Percentiles rank a stretch among this genome's conserved stretches.
Conservation (phyloP, 345 rosid species). For the Mangifera indica region DNA sequence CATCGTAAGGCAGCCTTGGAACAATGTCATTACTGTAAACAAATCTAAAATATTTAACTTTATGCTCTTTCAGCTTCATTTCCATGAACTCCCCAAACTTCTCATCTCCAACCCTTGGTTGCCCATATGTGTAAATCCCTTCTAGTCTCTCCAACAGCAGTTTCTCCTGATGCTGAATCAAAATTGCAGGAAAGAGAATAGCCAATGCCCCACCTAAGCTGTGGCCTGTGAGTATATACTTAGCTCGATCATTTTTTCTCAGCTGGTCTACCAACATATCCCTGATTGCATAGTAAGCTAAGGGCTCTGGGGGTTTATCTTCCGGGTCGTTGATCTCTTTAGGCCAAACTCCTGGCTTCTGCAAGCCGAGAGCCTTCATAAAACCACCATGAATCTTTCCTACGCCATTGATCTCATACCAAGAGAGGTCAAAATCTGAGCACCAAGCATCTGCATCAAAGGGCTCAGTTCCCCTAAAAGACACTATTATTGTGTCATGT, state of each 20-base stretch:
- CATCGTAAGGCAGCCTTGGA: slow-evolving; percentile 71
- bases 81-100: slow-evolving; percentile 58
- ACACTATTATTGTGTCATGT: slow-evolving; percentile 47
- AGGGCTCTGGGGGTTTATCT: slow-evolving; percentile 21
- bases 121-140: slow-evolving; percentile 71
- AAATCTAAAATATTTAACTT: slow-evolving; percentile 45
- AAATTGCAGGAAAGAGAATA: slow-evolving; percentile 53
- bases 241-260: slow-evolving; percentile 33
- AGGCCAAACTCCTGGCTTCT: slow-evolving; percentile 58
- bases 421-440: slow-evolving; percentile 67
- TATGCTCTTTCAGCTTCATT: slow-evolving; percentile 34
- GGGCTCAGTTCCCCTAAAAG: slow-evolving; percentile 69
- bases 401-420: slow-evolving; percentile 59
- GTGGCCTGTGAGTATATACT: slow-evolving; percentile 60
- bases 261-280: slow-evolving; percentile 38
- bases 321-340: slow-evolving; percentile 24
- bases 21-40: slow-evolving; percentile 71
- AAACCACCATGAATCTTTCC: slow-evolving; percentile 78
- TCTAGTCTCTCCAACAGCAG: slow-evolving; percentile 50
- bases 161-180: slow-evolving; percentile 50
- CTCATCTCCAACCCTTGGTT: slow-evolving; percentile 76
- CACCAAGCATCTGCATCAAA: slow-evolving; percentile 70
- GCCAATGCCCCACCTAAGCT: slow-evolving; percentile 82
- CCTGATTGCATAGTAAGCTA: slow-evolving; percentile 62
- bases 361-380: slow-evolving; percentile 80